Evolutionary conservation across 2,329 filamentous ascomycete genomes (phyloP), one percentile per base, ranked within the genome.

Genomic region (Apiospora sp.): DNA sequence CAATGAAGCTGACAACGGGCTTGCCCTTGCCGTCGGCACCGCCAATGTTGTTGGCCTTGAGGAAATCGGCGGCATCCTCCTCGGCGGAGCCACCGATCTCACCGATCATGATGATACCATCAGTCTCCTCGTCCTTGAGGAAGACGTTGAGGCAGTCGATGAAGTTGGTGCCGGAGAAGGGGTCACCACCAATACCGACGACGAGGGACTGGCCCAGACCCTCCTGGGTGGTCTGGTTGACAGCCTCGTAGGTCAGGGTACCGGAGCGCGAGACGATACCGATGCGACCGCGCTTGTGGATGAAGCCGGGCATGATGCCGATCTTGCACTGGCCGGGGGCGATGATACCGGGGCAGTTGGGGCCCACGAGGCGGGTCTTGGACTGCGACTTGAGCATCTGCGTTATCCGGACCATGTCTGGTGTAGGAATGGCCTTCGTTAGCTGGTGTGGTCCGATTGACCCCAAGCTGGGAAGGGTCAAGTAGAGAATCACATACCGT

Each of bases 101-200:
- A 83, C 96, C 96, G 84, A 99, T 98, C 96, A 99, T 98, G 88
- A 99, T 98, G 87, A 99, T 98, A 82, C 96, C 96, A 83, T 99
- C 96, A 51, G 96, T 99, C 87, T 98, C 94, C 83, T 93, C 90
- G 84, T 99, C 96, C 84, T 97, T 89, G 80, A 98, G 91, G 91
- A 99, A 99, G 82, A 98, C 94, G 83, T 94, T 93, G 79, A 99
- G 90, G 90, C 96, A 98, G 90, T 99, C 96, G 86, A 99, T 98
- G 89, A 98, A 99, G 91, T 98, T 98, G 86, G 96, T 98, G 80
- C 96, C 96, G 81, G 93, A 96, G 90, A 99, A 99, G 80, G 96
- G 96, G 87, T 99, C 96, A 87, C 96, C 96, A 76, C 96, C 96
- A 80, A 99, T 98, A 82, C 96, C 96, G 80, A 99, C 94, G 81